Base-by-base conservation (phyloP, 2,329 filamentous ascomycete species). In the Nakataea oryzae region DNA sequence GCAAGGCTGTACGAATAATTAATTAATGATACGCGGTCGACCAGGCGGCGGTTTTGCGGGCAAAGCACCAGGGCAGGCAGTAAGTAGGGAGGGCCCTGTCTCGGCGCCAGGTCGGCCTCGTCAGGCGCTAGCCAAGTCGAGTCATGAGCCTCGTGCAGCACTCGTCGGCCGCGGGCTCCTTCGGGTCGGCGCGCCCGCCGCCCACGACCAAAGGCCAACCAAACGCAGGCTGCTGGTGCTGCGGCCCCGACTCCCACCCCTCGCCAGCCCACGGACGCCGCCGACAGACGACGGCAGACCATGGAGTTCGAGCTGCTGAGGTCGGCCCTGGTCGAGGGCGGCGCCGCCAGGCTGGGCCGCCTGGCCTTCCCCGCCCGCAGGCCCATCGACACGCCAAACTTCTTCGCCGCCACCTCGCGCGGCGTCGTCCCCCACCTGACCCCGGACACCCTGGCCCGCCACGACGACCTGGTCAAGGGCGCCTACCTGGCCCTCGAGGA, bases 401-500 rank as follows among this genome's bases (percentile, higher is more conserved):
- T 89, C 73, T 78, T 96, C 63, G 87, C 86, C 60, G 80, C 89
- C 66, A 89, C 90, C 3, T 97, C 95, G 41, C 84, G 95, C 69
- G 95, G 95, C 27, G 85, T 84, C 1, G 79, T 97, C 47, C 92
- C 95, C 60, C 95, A 99, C 76, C 76, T 99, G 66, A 90, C 93
- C 3, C 93, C 92, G 54, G 95, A 99, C 77, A 89, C 89, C 64
- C 79, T 95, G 66, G 73, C 76, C 54, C 86, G 85, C 62, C 79
- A 88, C 69, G 28, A 50, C 32, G 86, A 87, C 1, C 72, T 81
- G 6, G 79, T 96, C 63, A 78, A 79, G 30, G 89, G 89, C 29
- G 80, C 90, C 3, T 96, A 96, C 71, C 79, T 95, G 69, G 90
- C 89, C 0, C 77, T 97, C 30, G 95, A 99, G 79, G 95, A 99